Conservation (phyloP, 2,329 filamentous ascomycete species). For the Penicillium fuscoglaucum region DNA sequence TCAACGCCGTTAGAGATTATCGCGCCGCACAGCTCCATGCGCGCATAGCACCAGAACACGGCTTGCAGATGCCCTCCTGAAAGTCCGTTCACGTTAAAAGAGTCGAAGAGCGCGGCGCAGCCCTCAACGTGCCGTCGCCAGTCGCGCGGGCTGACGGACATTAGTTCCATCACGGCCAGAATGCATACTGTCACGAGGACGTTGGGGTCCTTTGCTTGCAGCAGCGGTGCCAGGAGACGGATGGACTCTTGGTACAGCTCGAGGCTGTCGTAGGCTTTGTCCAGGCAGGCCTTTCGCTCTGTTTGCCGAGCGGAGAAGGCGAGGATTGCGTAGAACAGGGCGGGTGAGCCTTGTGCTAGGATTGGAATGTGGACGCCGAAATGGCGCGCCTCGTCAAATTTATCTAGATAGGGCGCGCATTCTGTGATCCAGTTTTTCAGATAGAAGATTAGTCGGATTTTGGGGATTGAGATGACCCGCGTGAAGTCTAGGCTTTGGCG, state of each 20-base stretch:
- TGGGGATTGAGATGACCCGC: constrained; percentile 31
- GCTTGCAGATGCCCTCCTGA: constrained; percentile 54
- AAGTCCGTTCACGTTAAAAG: constrained; percentile 52
- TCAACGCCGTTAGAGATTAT: constrained; percentile 54
- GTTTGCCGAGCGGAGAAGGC: constrained; percentile 55
- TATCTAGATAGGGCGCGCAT: constrained; percentile 49
- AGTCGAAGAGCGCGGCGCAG: constrained; percentile 54
- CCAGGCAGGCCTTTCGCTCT: constrained; percentile 48
- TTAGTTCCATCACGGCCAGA: constrained; percentile 55
- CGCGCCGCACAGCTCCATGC: constrained; percentile 57
- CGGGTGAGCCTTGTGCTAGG: constrained; percentile 47
- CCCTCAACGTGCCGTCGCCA: constrained; percentile 58
- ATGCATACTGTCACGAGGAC: constrained; percentile 55
- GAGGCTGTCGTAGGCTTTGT: constrained; percentile 50
- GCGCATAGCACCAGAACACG: constrained; percentile 58
- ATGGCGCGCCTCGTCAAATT: constrained; percentile 53
- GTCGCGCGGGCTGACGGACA: constrained; percentile 48
- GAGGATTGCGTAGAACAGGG: constrained; percentile 52
- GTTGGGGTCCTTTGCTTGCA: constrained; percentile 49
- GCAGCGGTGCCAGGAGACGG: constrained; percentile 47
- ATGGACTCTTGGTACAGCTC: constrained; percentile 55
- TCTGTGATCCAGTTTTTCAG: constrained; percentile 43
- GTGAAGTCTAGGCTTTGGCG: constrained; percentile 25
- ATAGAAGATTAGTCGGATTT: constrained; percentile 39
- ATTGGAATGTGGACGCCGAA: constrained; percentile 54